These are phyloP conservation scores for Saccharomyces kudriavzevii DNA, from an alignment of 805 yeast genomes.

Conservation along the genomic window DNA sequence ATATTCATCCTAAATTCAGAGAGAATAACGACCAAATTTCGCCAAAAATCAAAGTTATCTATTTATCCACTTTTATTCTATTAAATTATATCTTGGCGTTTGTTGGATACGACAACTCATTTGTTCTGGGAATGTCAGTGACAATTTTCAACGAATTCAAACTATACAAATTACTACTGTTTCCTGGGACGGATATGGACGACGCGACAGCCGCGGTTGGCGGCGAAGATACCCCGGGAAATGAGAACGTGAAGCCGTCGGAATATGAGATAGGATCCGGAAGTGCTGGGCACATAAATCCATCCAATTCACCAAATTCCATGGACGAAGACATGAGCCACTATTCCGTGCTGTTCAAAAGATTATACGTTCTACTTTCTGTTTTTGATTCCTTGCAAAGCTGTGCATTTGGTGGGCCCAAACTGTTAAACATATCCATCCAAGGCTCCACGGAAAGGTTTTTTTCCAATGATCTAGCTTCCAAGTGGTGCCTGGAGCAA, in stretches of 20 bases:
- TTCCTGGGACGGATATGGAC: slow-evolving; percentile 11
- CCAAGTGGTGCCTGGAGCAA: slow-evolving; percentile 27
- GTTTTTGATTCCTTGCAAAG: slow-evolving; percentile 47
- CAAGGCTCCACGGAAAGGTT: slow-evolving; percentile 11
- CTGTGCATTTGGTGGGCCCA: slow-evolving; percentile 44
- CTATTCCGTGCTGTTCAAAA: slow-evolving; percentile 31
- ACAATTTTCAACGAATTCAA: slow-evolving; percentile 53
- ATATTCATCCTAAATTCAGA: slow-evolving; percentile 27
- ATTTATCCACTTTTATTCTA: slow-evolving; percentile 34
- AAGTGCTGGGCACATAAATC: not conserved
- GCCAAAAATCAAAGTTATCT: slow-evolving; percentile 29
- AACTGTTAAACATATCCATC: slow-evolving; percentile 25
- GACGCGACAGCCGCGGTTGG: slow-evolving; percentile 5
- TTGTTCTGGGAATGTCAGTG: slow-evolving; percentile 46
- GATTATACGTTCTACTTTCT: slow-evolving; percentile 41
- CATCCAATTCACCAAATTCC: slow-evolving; percentile 4
- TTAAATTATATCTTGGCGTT: slow-evolving; percentile 50
- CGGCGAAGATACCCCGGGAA: slow-evolving; percentile 5
- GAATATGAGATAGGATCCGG: not conserved
- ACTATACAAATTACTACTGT: slow-evolving; percentile 34
- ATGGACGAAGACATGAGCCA: slow-evolving; percentile 23
- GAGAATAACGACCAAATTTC: slow-evolving; percentile 23
- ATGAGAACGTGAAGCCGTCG: slow-evolving; percentile 3
- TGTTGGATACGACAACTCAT: slow-evolving; percentile 52
- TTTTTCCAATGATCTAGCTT: slow-evolving; percentile 4